Conservation (phyloP, 2,329 filamentous ascomycete species). For the Colletotrichum noveboracense region DNA sequence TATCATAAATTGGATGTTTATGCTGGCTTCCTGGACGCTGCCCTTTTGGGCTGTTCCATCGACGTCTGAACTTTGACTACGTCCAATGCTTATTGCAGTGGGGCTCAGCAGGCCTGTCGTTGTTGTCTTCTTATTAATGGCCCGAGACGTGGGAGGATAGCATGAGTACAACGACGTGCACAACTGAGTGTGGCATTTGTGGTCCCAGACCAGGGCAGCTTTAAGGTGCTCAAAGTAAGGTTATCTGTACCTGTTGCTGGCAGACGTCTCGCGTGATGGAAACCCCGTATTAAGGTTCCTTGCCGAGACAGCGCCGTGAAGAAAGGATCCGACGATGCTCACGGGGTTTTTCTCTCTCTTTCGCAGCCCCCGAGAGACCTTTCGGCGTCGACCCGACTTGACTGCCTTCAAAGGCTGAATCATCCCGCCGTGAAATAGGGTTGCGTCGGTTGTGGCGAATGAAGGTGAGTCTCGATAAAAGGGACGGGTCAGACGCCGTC, state of each 20-base stretch:
- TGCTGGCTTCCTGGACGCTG: background rate
- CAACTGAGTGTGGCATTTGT: background rate
- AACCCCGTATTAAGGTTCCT: background rate
- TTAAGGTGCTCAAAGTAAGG: background rate
- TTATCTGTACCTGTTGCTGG: background rate
- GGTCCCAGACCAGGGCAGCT: background rate
- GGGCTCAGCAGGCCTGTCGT: background rate
- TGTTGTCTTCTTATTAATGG: background rate
- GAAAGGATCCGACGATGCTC: background rate
- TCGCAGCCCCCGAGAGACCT: background rate
- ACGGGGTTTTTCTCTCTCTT: background rate
- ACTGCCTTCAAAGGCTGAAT: background rate
- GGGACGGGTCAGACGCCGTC: background rate
- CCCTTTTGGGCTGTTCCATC: background rate
- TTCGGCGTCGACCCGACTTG: background rate
- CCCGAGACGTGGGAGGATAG: background rate
- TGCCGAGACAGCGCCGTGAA: background rate
- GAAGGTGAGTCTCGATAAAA: background rate
- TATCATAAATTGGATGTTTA: background rate
- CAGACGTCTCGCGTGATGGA: background rate
- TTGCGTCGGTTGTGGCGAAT: background rate
- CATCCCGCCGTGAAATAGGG: background rate
- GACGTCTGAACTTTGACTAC: slow-evolving; percentile 3
- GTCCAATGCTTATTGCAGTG: background rate
- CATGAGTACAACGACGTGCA: background rate